Conservation (phyloP, 805 yeast species). For the Torulaspora delbrueckii region DNA sequence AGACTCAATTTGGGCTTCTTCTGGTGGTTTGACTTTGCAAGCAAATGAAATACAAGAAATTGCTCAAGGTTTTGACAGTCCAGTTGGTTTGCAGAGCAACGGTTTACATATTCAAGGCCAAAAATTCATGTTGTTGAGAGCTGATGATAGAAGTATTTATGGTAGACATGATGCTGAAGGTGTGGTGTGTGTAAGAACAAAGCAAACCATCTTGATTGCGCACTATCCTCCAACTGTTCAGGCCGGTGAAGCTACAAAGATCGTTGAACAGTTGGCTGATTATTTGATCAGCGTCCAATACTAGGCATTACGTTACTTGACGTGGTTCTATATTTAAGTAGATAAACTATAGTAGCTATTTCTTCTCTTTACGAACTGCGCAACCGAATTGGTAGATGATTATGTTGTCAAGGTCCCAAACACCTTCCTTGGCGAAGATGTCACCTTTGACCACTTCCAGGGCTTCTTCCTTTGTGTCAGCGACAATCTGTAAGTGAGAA, state of each 20-base stretch:
- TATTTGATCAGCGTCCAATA: slow-evolving; percentile 85
- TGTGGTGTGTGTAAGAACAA: slow-evolving; percentile 84
- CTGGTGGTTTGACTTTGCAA: slow-evolving; percentile 59
- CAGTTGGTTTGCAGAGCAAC: slow-evolving; percentile 70
- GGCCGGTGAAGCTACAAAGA: slow-evolving; percentile 92
- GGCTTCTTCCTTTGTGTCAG: slow-evolving; percentile 62
- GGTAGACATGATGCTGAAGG: slow-evolving; percentile 91
- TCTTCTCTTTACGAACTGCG: slow-evolving; percentile 41
- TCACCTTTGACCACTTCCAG: slow-evolving; percentile 60
- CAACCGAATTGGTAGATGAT: slow-evolving; percentile 52
- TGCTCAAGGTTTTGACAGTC: slow-evolving; percentile 75
- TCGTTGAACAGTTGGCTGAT: slow-evolving; percentile 94
- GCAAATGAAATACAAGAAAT: slow-evolving; percentile 68
- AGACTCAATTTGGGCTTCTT: slow-evolving; percentile 88
- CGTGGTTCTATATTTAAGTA: slow-evolving; percentile 1
- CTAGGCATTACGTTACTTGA: slow-evolving; percentile 34
- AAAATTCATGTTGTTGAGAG: slow-evolving; percentile 82
- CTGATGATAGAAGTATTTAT: slow-evolving; percentile 89
- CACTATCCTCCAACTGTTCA: slow-evolving; percentile 89
- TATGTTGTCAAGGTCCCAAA: slow-evolving; percentile 70
- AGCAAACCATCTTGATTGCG: slow-evolving; percentile 87
- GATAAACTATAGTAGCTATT: slow-evolving; percentile 2
- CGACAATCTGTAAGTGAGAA: slow-evolving; percentile 56
- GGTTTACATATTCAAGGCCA: slow-evolving; percentile 83
- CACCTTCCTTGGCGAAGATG: slow-evolving; percentile 55